These are phyloP conservation scores for Solanum stenotomum DNA, from an alignment of 257 asterid species.

Conservation along the genomic window DNA sequence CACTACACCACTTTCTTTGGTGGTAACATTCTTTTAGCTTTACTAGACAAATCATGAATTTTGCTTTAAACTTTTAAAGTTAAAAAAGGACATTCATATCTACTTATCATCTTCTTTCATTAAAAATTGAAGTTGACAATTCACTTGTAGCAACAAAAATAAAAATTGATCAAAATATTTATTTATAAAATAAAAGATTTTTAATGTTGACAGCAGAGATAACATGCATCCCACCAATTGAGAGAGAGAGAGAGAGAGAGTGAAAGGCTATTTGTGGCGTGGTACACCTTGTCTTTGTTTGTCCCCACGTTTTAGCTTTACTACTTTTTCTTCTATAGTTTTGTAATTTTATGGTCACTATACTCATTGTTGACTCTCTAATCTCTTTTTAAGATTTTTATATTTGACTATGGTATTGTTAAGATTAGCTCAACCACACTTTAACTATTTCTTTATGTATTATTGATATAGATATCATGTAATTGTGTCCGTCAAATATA, in stretches of 20 bases:
- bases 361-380: not conserved
- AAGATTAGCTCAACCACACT: not conserved
- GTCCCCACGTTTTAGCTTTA: slow-evolving; percentile 2
- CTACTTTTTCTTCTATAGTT: not conserved
- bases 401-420: not conserved
- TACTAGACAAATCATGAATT: not conserved
- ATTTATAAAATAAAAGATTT: not conserved
- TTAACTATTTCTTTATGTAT: not conserved
- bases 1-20: not conserved
- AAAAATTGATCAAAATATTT: not conserved
- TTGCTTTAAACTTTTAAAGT: not conserved
- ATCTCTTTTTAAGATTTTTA: not conserved
- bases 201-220: not conserved
- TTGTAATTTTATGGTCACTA: not conserved
- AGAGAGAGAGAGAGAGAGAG: not conserved
- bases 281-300: not conserved
- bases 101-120: not conserved
- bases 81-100: not conserved
- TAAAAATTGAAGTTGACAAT: not conserved
- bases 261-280: slow-evolving; percentile 1
- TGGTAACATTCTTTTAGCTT: not conserved
- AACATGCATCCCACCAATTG: not conserved
- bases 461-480: not conserved
- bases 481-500: not conserved
- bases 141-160: not conserved